Base-by-base conservation (phyloP, 345 rosid species). In the Tarenaya hassleriana region DNA sequence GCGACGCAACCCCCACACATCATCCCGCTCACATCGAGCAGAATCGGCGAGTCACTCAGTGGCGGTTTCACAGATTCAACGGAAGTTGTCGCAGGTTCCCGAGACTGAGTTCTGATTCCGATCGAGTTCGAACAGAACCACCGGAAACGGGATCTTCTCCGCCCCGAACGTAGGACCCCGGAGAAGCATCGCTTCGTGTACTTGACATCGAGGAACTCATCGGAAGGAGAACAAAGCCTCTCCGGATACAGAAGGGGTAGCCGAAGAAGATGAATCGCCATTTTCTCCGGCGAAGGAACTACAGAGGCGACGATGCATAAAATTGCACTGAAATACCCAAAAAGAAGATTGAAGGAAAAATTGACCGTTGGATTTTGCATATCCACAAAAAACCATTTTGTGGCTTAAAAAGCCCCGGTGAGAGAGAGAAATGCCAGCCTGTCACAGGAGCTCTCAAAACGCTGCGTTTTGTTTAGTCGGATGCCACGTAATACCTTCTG, bases 1-100 rank as follows among this genome's bases (percentile, higher is more conserved):
- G 94, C 72, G 5, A 83, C 96, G 50, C 98, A 91, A 16, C 84
- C 83, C 31, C 96, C 98, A 59, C 95, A 92, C 95, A 92, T 88
- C 95, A 87, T 87, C 44, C 95, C 95, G 39, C 67, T 59, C 50
- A 92, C 94, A 41, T 83, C 84, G 31, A 87, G 90, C 29, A 87
- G 86, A 45, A 84, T 47, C 1, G 78, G 77, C 33, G 71, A 58
- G 39, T 78, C 77, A 16, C 61, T 56, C 9, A 65, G 41, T 44
- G 40, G 39, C 4, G 35, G 47, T 12, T 52, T 19, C 11, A 65
- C 31, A 8, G 46, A 41, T 33, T 56, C 61, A n/a, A 56, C 17
- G 0, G 74, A 50, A 37, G 55, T 34, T 48, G 55, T 40, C 12
- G 56, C 16, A 7, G 70, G 58, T 52, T 52, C 64, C 38, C 52